Base-by-base conservation (phyloP, 768 basidiomycete species). In the Termitomyces sp. region DNA sequence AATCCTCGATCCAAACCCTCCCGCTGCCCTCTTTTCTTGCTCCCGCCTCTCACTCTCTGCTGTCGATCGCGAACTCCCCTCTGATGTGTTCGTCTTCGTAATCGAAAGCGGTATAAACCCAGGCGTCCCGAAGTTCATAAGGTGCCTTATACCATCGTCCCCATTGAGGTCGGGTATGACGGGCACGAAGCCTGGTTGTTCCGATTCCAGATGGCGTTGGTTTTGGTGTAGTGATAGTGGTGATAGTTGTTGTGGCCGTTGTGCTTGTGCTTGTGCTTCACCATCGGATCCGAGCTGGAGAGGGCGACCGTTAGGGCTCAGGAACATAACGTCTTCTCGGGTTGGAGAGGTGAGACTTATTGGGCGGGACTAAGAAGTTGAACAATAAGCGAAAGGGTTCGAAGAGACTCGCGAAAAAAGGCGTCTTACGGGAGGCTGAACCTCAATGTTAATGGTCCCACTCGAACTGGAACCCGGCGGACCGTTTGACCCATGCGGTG, bases 371-470 rank as follows among this genome's bases (percentile, higher is more conserved):
- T 59, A 41, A 30, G 16, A 5, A 6, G 9, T 4, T 36, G 13
- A 20, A 44, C 2, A 33, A 22, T 44, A 11, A 42, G 51, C 6
- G 31, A 22, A 15, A 31, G 27, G 7, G 1, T 24, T 42, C 12
- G 36, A 54, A 45, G n/a, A 36, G 37, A 34, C 7, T 2, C 15
- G 9, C 22, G n/a, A 24, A 22, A 16, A 24, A 11, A 41, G n/a
- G 30, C n/a, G 16, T 58, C 61, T 33, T 50, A 61, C 65, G 13
- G 65, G 65, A 53, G 63, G 59, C 53, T 58, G 48, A 13, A 66
- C 54, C 8, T 37, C 55, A 16, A 66, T 64, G 11, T 22, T 15
- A 9, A 64, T 54, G 1, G 59, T 59, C 15, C 61, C 54, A 31
- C 61, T 61, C 2, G 61, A 56, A 9, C 53, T 44, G 13, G 60